Percentiles rank a stretch among this genome's conserved stretches.
Conservation (phyloP, 2,329 filamentous ascomycete genomes). For the Nannizziopsis barbatae region DNA sequence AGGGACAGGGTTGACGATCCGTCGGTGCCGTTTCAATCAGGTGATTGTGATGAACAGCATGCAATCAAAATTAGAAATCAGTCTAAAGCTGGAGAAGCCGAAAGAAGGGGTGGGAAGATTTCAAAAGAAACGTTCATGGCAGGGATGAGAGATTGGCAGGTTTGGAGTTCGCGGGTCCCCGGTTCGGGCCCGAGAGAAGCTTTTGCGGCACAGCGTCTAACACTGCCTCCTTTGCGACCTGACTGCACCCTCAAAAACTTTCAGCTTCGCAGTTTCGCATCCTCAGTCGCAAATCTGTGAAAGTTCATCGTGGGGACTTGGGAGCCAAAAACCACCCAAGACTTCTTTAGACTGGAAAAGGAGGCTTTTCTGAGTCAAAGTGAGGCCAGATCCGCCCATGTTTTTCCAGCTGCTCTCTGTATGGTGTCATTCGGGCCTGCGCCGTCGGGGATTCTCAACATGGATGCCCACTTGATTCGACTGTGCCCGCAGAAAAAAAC, state of each 20-base stretch:
- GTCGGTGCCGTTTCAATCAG: constrained; percentile 4
- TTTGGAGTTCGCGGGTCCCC: too few relatives aligned
- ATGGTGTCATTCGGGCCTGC: neutral
- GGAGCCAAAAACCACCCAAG: neutral
- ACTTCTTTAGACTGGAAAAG: neutral
- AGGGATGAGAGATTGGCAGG: too few relatives aligned
- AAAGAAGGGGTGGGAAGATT: neutral
- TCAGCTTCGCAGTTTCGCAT: neutral
- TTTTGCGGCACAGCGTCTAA: constrained; percentile 6
- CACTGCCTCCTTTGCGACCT: constrained; percentile 3
- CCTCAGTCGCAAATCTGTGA: constrained; percentile 1
- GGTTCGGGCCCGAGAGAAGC: neutral
- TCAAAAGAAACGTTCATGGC: too few relatives aligned
- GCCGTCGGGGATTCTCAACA: neutral
- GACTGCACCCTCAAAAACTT: constrained; percentile 1
- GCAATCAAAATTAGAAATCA: neutral
- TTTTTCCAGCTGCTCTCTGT: neutral
- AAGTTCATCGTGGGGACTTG: neutral
- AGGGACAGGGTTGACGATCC: constrained; percentile 1
- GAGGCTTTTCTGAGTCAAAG: neutral
- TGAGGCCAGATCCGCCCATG: neutral
- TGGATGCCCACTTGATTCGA: neutral
- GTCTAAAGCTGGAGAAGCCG: neutral
- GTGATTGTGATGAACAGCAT: constrained; percentile 4
- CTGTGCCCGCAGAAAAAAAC: constrained; percentile 5